Percentiles rank a stretch among this genome's conserved stretches.
phyloP scores from a whole-genome alignment of 768 basidiomycete genomes.

The Calvatia gigantea region DNA sequence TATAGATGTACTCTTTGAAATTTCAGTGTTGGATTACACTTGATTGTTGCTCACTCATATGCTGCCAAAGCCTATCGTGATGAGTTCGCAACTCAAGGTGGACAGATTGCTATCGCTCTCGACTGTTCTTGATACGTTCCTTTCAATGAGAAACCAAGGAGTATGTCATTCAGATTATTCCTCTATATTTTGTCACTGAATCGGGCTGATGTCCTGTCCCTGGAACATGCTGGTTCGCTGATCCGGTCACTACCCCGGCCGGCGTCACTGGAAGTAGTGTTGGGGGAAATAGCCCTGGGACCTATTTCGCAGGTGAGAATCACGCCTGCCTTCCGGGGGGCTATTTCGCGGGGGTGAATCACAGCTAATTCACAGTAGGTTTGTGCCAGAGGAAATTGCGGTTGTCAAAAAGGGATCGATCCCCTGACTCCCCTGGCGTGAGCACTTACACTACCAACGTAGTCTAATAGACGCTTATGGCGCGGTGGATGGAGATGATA shows the following conservation, averaged over 20 bases:
- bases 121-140: slow-evolving; percentile 67
- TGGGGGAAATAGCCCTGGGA: too few relatives aligned
- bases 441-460: slow-evolving; percentile 65
- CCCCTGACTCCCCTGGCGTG: slow-evolving; percentile 65
- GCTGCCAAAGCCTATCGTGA: slow-evolving; percentile 63
- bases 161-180: slow-evolving; percentile 37
- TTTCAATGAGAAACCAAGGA: slow-evolving; percentile 58
- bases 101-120: slow-evolving; percentile 69
- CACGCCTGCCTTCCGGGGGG: too few relatives aligned
- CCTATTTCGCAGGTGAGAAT: too few relatives aligned
- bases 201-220: too few relatives aligned
- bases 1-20: not conserved
- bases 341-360: too few relatives aligned
- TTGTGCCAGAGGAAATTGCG: slow-evolving; percentile 49
- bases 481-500: slow-evolving; percentile 49
- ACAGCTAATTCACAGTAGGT: too few relatives aligned
- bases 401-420: slow-evolving; percentile 59
- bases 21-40: slow-evolving; percentile 57
- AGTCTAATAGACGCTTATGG: slow-evolving; percentile 26
- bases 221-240: slow-evolving; percentile 29
- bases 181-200: not conserved
- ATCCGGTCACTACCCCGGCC: slow-evolving; percentile 75
- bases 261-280: slow-evolving; percentile 38
- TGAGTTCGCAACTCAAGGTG: slow-evolving; percentile 51
- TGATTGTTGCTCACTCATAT: slow-evolving; percentile 68